A percentile compares a stretch with the other conserved stretches of the same genome.
phyloP scores from a whole-genome alignment of 2,329 filamentous ascomycete genomes.

The Thelonectria olida region DNA sequence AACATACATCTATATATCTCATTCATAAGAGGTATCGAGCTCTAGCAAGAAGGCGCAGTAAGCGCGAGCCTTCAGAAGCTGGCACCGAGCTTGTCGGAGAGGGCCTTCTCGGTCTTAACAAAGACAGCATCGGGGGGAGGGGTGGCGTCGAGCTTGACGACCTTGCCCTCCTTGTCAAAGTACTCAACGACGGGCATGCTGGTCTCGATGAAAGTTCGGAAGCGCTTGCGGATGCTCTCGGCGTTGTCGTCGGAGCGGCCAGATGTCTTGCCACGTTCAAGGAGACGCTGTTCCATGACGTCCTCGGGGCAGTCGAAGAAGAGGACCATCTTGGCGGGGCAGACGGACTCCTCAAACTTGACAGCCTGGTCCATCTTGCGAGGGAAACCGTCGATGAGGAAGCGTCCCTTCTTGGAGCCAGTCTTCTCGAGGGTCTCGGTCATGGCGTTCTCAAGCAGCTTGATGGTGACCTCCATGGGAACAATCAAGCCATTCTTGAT shows the following conservation, averaged over 20 bases:
- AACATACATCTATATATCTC: too few species aligned
- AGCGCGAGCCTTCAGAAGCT: conserved; percentile 42
- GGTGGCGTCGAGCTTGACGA: conserved; percentile 82
- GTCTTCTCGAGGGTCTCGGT: conserved; percentile 68
- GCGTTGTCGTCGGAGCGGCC: conserved; percentile 93
- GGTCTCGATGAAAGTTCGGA: conserved; percentile 91
- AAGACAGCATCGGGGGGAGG: conserved; percentile 71
- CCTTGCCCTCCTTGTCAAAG: conserved; percentile 78
- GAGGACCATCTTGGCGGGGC: conserved; percentile 83
- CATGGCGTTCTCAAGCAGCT: conserved; percentile 95
- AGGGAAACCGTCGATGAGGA: conserved; percentile 86
- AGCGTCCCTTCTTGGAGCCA: conserved; percentile 67
- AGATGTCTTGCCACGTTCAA: conserved; percentile 92
- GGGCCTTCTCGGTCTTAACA: conserved; percentile 59
- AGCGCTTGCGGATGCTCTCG: conserved; percentile 95
- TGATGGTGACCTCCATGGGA: conserved; percentile 98
- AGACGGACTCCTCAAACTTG: conserved; percentile 92
- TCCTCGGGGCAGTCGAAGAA: conserved; percentile 95
- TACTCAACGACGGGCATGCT: conserved; percentile 97
- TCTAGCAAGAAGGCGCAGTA: too few species aligned
- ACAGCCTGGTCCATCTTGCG: conserved; percentile 96
- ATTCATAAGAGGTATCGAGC: too few species aligned
- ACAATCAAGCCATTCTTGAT: conserved; percentile 97
- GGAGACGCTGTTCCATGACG: conserved; percentile 83
- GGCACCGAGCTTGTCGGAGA: conserved; percentile 59